Base-by-base conservation (phyloP, 495 filamentous ascomycete species). In the Haplographium delicatum region DNA sequence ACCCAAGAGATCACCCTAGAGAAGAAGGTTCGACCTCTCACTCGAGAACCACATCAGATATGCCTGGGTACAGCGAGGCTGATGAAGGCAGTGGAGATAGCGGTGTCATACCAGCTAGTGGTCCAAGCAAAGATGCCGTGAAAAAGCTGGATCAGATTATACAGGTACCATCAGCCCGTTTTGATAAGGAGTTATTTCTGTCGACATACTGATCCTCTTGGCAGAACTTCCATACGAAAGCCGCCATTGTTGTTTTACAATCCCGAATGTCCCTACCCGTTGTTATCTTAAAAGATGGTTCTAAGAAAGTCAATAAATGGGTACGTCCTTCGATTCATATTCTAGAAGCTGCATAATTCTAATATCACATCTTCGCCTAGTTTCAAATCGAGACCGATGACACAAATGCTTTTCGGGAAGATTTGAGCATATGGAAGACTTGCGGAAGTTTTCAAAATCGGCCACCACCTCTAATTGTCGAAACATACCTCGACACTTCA, bases 351-450 rank as follows among this genome's bases (percentile, higher is more conserved):
- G 35, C 40, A 34, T 37, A 30, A 33, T 25, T 27, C 44, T 53
- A 27, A 50, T 9, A 10, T 15, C 50, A 33, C 9, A 7, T 23
- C 5, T 26, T 23, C 2, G 3, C 23, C 45, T 50, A 97, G 93
- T 98, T 96, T 68, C 93, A 95, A 63, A 79, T 96, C 54, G 88
- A 96, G 42, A 75, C 95, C 38, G 89, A 96, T 55, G 93, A 98
- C 47, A 91, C 89, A 46, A 89, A 95, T 60, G 80, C 81, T 35
- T 85, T 93, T 54, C 73, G 80, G 59, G 84, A 95, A 49, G 85
- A 90, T 51, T 73, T 96, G 26, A 74, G 76, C 54, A 72, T 82
- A 34, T 98, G 90, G 89, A 84, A 79, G 67, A 75, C 67, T 25
- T 86, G 82, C 50, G 88, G 91, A 68, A 78, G 84, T 40, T 76